Percentiles rank a stretch among this genome's conserved stretches.
Conservation (phyloP, 768 basidiomycete species). For the Cyclocybe cylindracea region DNA sequence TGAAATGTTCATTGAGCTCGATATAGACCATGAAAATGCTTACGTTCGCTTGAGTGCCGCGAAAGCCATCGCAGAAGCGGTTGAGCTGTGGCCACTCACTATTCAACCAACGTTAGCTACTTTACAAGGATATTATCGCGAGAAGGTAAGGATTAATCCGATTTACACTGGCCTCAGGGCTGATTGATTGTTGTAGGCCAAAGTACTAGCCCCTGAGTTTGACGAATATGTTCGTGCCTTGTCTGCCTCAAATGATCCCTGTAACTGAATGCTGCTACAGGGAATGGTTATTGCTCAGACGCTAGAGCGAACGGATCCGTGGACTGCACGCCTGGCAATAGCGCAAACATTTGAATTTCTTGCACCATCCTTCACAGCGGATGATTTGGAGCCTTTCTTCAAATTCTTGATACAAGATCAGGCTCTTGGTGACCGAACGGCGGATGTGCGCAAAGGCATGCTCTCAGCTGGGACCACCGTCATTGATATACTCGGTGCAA, state of each 20-base stretch:
- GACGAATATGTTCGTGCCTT: slow-evolving; percentile 76
- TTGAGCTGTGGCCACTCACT: slow-evolving; percentile 68
- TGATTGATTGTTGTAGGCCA: slow-evolving; percentile 52
- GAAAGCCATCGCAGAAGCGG: slow-evolving; percentile 73
- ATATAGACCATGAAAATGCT: slow-evolving; percentile 70
- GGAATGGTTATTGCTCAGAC: slow-evolving; percentile 92
- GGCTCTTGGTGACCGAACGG: slow-evolving; percentile 82
- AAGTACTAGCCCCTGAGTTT: slow-evolving; percentile 86
- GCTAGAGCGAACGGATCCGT: slow-evolving; percentile 87
- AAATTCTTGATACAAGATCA: slow-evolving; percentile 82
- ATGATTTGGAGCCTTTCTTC: slow-evolving; percentile 74
- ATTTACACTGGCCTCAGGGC: background rate
- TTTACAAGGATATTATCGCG: slow-evolving; percentile 76
- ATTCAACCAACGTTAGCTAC: slow-evolving; percentile 46
- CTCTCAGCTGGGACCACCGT: slow-evolving; percentile 80
- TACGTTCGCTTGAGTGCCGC: slow-evolving; percentile 80
- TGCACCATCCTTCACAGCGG: slow-evolving; percentile 62
- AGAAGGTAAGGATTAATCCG: slow-evolving; percentile 55
- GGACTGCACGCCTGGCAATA: slow-evolving; percentile 77
- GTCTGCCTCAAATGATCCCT: background rate
- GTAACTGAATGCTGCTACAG: slow-evolving; percentile 37
- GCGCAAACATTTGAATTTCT: slow-evolving; percentile 67
- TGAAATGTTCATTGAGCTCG: background rate
- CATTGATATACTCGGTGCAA: slow-evolving; percentile 81
- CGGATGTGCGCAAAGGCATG: slow-evolving; percentile 86